Evolutionary conservation across 2,329 filamentous ascomycete species (phyloP).

Genomic region (Botrytis squamosa): DNA sequence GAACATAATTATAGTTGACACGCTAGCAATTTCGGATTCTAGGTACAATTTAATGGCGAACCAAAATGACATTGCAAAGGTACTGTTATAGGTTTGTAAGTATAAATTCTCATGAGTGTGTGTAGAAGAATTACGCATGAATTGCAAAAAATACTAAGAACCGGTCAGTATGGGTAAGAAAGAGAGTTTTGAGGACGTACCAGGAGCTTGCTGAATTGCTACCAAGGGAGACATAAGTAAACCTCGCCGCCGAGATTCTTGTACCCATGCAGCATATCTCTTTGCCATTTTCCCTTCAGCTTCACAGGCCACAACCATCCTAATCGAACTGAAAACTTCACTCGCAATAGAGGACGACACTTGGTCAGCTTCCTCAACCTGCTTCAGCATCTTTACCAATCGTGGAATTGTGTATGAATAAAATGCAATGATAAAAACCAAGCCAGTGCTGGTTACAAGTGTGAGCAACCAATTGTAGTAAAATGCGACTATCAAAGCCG

Average conservation of each 20-base stretch:
- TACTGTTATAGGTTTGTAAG: constrained; percentile 41
- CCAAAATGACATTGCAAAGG: constrained; percentile 61
- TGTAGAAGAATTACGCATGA: constrained; percentile 21
- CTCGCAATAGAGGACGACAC: constrained; percentile 59
- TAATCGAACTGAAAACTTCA: constrained; percentile 58
- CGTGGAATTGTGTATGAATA: constrained; percentile 54
- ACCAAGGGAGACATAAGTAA: constrained; percentile 18
- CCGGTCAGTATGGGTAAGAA: background rate
- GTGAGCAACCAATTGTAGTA: constrained; percentile 57
- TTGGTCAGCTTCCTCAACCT: constrained; percentile 51
- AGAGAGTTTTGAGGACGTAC: background rate
- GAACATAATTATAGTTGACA: constrained; percentile 57
- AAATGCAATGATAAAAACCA: constrained; percentile 54
- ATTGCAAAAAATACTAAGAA: constrained; percentile 9
- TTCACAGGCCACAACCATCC: constrained; percentile 62
- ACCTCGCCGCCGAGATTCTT: constrained; percentile 47
- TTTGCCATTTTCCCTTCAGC: constrained; percentile 55
- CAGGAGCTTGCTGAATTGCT: constrained; percentile 51
- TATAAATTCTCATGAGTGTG: background rate
- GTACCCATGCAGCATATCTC: constrained; percentile 55
- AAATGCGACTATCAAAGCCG: constrained; percentile 55
- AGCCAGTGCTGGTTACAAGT: constrained; percentile 54
- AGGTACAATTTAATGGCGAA: constrained; percentile 55
- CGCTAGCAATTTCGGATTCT: constrained; percentile 44
- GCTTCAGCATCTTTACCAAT: constrained; percentile 52